Base-by-base conservation (phyloP, 2,329 filamentous ascomycete species). In the Pseudogymnoascus sp. region DNA sequence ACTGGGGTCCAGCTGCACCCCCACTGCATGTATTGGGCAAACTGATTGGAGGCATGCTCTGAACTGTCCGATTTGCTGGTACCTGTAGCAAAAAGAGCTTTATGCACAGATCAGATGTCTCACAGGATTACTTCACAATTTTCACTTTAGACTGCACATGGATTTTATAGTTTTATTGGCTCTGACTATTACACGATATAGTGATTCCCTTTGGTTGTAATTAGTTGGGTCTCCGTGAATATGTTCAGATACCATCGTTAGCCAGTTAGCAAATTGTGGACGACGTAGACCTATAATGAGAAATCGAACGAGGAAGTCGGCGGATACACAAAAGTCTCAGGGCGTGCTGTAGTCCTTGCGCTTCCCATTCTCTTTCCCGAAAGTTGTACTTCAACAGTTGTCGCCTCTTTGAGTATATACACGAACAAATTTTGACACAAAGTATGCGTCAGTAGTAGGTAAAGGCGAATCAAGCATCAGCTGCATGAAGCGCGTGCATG, bases 331-430 rank as follows among this genome's bases (percentile, higher is more conserved):
- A 57, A 57, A 57, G 9, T 57, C 50, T 15, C 47, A 28, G 26
- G 50, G 26, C 26, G 10, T 44, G 10, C 21, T 21, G 59, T 44
- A 31, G 9, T 61, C 17, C 59, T 44, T 23, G 33, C 4, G 33
- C 17, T 38, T 44, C 59, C 17, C 38, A 13, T 44, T 44, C 11
- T 61, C 59, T 33, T 57, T 57, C 33, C 50, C 50, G 28, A 57
- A 57, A 57, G 10, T 57, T 33, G 50, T 33, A 57, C 50, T 57
- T 57, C 26, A 57, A 57, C 50, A 33, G 4, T 19, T 19, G 50
- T 57, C 50, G 50, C 50, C 50, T 57, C 50, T 57, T 57, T 57
- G 26, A 57, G 50, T 57, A 57, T 57, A 57, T 57, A 57, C 28
- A 57, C 50, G 15, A 33, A 57, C 50, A 57, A 6, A 57, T 57